These are phyloP conservation scores for Phytophthora pisi DNA, from an alignment of 352 stramenopile genomes.

Conservation along the genomic window DNA sequence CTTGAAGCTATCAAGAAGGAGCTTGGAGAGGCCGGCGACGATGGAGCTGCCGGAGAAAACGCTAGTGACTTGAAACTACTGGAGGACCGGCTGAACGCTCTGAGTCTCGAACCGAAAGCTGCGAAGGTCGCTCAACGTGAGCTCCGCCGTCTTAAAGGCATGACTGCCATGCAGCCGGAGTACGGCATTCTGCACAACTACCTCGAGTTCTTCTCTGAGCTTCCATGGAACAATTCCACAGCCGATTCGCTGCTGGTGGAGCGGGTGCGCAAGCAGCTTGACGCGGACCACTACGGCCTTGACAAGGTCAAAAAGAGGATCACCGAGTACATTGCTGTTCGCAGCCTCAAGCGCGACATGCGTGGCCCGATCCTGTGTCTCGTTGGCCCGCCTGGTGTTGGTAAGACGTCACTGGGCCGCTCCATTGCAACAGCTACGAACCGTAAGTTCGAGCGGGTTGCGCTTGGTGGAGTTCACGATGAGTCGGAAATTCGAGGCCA, in stretches of 20 bases:
- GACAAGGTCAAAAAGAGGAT: conserved; percentile 89
- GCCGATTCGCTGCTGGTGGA: conserved; percentile 63
- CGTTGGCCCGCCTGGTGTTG: conserved; percentile 82
- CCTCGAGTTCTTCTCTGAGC: conserved; percentile 78
- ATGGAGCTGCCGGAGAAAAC: conserved; percentile 39
- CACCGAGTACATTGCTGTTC: conserved; percentile 87
- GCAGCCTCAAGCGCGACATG: conserved; percentile 81
- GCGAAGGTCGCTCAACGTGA: conserved; percentile 68
- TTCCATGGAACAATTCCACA: conserved; percentile 68
- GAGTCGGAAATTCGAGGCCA: conserved; percentile 88
- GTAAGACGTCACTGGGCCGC: conserved; percentile 85
- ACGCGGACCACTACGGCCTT: conserved; percentile 82
- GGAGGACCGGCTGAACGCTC: conserved; percentile 58
- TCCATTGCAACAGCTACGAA: conserved; percentile 79
- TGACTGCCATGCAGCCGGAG: conserved; percentile 80
- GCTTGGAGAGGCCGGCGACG: conserved; percentile 79
- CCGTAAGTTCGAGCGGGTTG: conserved; percentile 78
- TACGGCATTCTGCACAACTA: conserved; percentile 84
- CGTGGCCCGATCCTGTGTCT: conserved; percentile 90
- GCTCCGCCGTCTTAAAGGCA: conserved; percentile 69
- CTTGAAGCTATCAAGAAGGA: conserved; percentile 99
- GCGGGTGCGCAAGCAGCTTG: conserved; percentile 64
- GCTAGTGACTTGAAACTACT: conserved; percentile 60
- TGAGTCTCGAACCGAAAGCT: conserved; percentile 59
- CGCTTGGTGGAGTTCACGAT: conserved; percentile 80